Percentiles rank a stretch among this genome's conserved stretches.
These are phyloP conservation scores for Scleroderma bovista DNA, from an alignment of 768 basidiomycete genomes.

Conservation along the genomic window DNA sequence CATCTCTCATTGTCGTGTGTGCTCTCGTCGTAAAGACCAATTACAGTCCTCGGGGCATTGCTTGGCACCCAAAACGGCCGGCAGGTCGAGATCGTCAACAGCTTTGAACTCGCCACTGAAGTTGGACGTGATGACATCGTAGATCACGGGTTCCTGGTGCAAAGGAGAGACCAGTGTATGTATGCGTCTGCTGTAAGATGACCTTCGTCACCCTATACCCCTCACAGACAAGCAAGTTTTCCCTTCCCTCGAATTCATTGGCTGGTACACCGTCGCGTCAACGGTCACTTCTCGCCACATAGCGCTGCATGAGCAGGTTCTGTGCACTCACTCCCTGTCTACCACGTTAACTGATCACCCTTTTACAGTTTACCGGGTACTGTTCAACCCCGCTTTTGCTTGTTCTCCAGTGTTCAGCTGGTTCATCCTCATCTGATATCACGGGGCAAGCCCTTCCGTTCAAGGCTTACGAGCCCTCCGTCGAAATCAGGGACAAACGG, in stretches of 20 bases:
- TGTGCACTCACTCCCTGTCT: neutral
- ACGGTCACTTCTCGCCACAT: slow-evolving; percentile 72
- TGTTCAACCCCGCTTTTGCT: slow-evolving; percentile 89
- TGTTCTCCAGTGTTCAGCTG: slow-evolving; percentile 55
- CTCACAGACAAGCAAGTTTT: slow-evolving; percentile 92
- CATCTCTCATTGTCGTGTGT: neutral
- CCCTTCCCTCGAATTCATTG: slow-evolving; percentile 94
- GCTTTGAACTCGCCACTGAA: slow-evolving; percentile 78
- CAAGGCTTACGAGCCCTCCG: slow-evolving; percentile 88
- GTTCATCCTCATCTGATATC: slow-evolving; percentile 41
- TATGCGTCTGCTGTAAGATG: slow-evolving; percentile 8
- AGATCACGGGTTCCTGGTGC: slow-evolving; percentile 77
- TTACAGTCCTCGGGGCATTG: slow-evolving; percentile 82
- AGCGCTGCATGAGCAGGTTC: slow-evolving; percentile 79
- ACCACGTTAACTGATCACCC: slow-evolving; percentile 2
- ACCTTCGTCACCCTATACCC: slow-evolving; percentile 4
- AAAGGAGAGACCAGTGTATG: slow-evolving; percentile 85
- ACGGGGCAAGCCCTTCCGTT: slow-evolving; percentile 79
- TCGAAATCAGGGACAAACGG: slow-evolving; percentile 76
- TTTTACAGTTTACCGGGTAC: slow-evolving; percentile 67
- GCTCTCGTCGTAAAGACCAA: neutral
- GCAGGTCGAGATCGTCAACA: slow-evolving; percentile 95
- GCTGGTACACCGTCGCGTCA: slow-evolving; percentile 93
- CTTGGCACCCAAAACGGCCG: slow-evolving; percentile 92
- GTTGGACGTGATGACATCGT: slow-evolving; percentile 53